phyloP scores from a whole-genome alignment of 75 land plant species.

The Adiantum capillusveneris region DNA sequence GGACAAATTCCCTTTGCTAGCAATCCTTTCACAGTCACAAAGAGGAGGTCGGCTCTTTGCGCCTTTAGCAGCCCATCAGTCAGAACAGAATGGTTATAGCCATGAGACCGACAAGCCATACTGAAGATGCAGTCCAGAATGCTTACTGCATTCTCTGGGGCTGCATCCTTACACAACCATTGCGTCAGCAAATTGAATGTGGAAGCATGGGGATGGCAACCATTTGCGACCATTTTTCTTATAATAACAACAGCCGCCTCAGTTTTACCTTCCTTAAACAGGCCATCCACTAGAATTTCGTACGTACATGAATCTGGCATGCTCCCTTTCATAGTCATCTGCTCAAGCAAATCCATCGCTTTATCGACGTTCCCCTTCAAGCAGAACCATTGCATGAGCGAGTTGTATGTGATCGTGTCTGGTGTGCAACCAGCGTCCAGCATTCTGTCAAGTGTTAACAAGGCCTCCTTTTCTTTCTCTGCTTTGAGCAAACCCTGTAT shows the following conservation, averaged over 20 bases:
- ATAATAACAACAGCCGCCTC: slow-evolving; percentile 40
- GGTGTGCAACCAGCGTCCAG: slow-evolving; percentile 31
- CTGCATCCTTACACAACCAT: slow-evolving; percentile 32
- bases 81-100: not conserved
- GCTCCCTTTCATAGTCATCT: slow-evolving; percentile 48
- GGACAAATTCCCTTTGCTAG: not conserved
- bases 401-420: slow-evolving; percentile 49
- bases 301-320: slow-evolving; percentile 42
- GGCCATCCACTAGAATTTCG: slow-evolving; percentile 32
- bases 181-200: slow-evolving; percentile 39
- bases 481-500: slow-evolving; percentile 32
- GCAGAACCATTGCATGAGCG: slow-evolving; percentile 48
- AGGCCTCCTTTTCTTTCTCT: slow-evolving; percentile 41
- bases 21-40: not conserved
- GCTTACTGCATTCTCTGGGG: not conserved
- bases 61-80: not conserved
- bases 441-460: slow-evolving; percentile 37
- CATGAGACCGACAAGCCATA: not conserved
- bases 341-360: slow-evolving; percentile 26
- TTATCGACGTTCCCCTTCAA: slow-evolving; percentile 27
- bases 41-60: not conserved
- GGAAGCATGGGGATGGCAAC: slow-evolving; percentile 29
- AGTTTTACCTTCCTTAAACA: slow-evolving; percentile 25
- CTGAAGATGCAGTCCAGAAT: not conserved
- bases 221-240: slow-evolving; percentile 41